A percentile compares a stretch with the other conserved stretches of the same genome.
These are phyloP conservation scores for Triticum dicoccoides DNA, from an alignment of 176 grass and related monocot genomes.

Conservation along the genomic window DNA sequence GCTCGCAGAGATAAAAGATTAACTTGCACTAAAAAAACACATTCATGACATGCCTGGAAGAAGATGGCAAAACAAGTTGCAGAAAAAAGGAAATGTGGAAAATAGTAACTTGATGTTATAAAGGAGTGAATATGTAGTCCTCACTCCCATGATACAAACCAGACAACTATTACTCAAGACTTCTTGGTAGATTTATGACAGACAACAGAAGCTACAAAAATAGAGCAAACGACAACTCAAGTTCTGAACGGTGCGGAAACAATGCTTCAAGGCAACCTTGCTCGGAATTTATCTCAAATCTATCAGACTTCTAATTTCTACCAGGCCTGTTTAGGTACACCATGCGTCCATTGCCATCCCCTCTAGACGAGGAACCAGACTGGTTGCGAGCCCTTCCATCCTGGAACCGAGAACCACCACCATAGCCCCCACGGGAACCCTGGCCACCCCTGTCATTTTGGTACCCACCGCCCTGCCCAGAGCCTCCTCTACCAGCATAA, in stretches of 20 bases:
- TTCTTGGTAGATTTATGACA: conserved; percentile 5
- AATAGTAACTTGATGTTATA: conserved; percentile 28
- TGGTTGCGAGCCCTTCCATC: conserved; percentile 47
- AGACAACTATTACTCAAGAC: background rate
- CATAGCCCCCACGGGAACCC: conserved; percentile 52
- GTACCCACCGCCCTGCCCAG: conserved; percentile 54
- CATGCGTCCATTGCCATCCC: conserved; percentile 64
- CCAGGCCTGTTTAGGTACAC: conserved; percentile 71
- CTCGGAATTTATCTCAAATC: conserved; percentile 11
- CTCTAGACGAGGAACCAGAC: conserved; percentile 23
- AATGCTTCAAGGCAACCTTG: conserved; percentile 32
- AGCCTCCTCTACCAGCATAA: conserved; percentile 56
- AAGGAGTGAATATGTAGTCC: conserved; percentile 27
- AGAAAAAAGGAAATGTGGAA: background rate
- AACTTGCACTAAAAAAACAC: no score
- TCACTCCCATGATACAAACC: background rate
- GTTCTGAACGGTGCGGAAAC: background rate
- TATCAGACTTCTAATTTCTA: conserved; percentile 50
- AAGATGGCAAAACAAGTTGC: background rate
- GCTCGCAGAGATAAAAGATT: background rate
- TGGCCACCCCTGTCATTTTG: conserved; percentile 57
- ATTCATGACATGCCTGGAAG: background rate
- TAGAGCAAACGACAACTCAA: background rate
- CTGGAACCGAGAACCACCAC: conserved; percentile 47
- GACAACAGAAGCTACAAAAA: conserved; percentile 19